phyloP scores from a whole-genome alignment of 2,329 filamentous ascomycete species.

The Alternaria triticimaculans region DNA sequence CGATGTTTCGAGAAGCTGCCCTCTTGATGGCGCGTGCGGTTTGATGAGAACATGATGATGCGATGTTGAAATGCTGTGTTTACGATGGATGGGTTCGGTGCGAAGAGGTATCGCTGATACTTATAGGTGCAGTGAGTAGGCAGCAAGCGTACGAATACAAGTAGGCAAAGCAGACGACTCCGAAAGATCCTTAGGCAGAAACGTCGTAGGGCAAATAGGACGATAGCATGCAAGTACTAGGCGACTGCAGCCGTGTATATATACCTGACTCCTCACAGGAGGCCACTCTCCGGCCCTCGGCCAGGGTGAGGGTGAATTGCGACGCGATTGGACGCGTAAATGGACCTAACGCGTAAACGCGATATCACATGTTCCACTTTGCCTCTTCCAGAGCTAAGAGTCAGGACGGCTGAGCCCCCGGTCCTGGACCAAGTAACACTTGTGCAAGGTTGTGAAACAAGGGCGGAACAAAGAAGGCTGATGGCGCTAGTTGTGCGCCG shows the following conservation, averaged over 20 bases:
- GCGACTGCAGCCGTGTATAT: slow-evolving; percentile 39
- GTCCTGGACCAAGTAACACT: slow-evolving; percentile 29
- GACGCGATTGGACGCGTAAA: slow-evolving; percentile 48
- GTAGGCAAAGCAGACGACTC: slow-evolving; percentile 30
- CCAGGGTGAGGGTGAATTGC: slow-evolving; percentile 30
- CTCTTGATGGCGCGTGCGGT: slow-evolving; percentile 38
- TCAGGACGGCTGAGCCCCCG: slow-evolving; percentile 32
- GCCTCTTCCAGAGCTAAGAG: slow-evolving; percentile 31
- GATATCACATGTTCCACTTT: slow-evolving; percentile 47
- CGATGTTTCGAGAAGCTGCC: slow-evolving; percentile 50
- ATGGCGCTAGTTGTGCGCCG: slow-evolving; percentile 23
- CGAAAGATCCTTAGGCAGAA: slow-evolving; percentile 43
- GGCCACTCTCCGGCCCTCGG: slow-evolving; percentile 40
- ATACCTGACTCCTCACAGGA: slow-evolving; percentile 41
- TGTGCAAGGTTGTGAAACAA: slow-evolving; percentile 43
- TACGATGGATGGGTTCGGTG: slow-evolving; percentile 6
- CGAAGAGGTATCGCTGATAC: slow-evolving; percentile 29
- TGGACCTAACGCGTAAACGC: slow-evolving; percentile 38
- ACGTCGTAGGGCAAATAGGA: slow-evolving; percentile 28
- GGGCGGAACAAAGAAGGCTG: slow-evolving; percentile 27
- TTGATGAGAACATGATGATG: slow-evolving; percentile 46
- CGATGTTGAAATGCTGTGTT: slow-evolving; percentile 8
- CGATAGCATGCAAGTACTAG: slow-evolving; percentile 34
- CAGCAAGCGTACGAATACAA: slow-evolving; percentile 36
- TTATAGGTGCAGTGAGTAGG: slow-evolving; percentile 40